Evolutionary conservation across 495 filamentous ascomycete species (phyloP), one percentile per base, ranked within the genome.

Genomic region (Hypoxylon rickii): DNA sequence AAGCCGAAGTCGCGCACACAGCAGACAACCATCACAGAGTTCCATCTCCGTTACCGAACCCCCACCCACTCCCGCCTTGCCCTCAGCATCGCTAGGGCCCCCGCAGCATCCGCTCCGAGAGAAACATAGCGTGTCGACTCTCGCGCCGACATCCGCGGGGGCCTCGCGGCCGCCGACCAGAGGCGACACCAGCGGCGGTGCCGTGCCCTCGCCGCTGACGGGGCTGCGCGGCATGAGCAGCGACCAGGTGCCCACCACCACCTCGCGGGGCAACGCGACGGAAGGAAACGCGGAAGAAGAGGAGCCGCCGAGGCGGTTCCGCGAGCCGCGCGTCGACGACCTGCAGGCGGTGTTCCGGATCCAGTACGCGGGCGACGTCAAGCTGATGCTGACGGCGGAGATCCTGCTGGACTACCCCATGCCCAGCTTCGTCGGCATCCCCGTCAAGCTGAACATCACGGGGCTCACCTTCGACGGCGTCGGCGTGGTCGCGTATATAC

Each of bases 401-500:
- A 92, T 98, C 33, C 77, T 97, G 15, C 88, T 98, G 21, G 94
- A 98, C 73, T 98, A 97, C 68, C 94, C 94, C 0, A 96, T 97
- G 87, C 90, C 91, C 8, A 92, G 87, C 72, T 98, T 98, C 61
- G 94, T 96, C 7, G 89, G 90, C 1, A 88, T 98, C 13, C 94
- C 94, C 0, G 76, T 97, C 10, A 89, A 90, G 63, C 78, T 98
- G 2, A 93, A 92, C 57, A 92, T 98, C 58, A 97, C 94, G 0
- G 94, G 95, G 0, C 70, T 97, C 36, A 90, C 88, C 11, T 97
- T 98, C 63, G 92, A 98, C 73, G 94, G 94, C 0, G 86, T 97
- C 1, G 94, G 90, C 0, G 86, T 97, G 24, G 68, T 97, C 10
- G 94, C 94, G 1, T 90, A 95, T 70, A 92, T 97, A 41, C 82